phyloP scores from a whole-genome alignment of 257 asterid genomes.

The Ilex aquifolium region DNA sequence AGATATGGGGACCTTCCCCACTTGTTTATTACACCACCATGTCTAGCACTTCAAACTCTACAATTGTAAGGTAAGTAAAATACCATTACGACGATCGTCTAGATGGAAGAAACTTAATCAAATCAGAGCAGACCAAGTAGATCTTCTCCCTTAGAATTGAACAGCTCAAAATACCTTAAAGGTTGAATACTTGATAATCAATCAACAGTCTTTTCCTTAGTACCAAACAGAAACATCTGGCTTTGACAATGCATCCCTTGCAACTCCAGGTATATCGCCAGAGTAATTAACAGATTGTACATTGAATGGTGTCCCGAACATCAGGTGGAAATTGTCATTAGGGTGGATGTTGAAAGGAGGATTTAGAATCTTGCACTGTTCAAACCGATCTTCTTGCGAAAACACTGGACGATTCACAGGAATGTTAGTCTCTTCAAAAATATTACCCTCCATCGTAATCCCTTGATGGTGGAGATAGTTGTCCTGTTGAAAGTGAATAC shows the following conservation, averaged over 20 bases:
- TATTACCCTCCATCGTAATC: conserved; percentile 27
- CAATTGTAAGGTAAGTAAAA: conserved; percentile 18
- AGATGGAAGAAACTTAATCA: conserved; percentile 19
- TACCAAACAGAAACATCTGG: conserved; percentile 55
- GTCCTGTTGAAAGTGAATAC: conserved; percentile 30
- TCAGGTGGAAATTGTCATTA: conserved; percentile 39
- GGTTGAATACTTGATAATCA: conserved; percentile 7
- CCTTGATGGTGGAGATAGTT: conserved; percentile 40
- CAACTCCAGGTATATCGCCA: conserved; percentile 31
- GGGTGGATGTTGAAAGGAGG: conserved; percentile 37
- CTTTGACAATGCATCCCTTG: conserved; percentile 34
- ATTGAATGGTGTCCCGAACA: conserved; percentile 52
- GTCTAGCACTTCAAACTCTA: conserved; percentile 16
- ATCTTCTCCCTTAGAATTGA: conserved; percentile 1
- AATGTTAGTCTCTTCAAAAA: conserved; percentile 32
- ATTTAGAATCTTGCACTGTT: conserved; percentile 33
- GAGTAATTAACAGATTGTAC: conserved; percentile 30
- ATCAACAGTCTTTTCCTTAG: conserved; percentile 17
- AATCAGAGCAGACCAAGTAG: conserved; percentile 19
- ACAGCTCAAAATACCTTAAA: neutral
- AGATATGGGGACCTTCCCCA: conserved; percentile 18
- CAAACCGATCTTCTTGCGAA: conserved; percentile 25
- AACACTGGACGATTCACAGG: conserved; percentile 23
- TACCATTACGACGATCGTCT: conserved; percentile 10
- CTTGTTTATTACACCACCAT: conserved; percentile 37